Percentiles rank a stretch among this genome's conserved stretches.
Conservation (phyloP, 108 stramenopile genomes). For the Nannochloropsis oceanica region DNA sequence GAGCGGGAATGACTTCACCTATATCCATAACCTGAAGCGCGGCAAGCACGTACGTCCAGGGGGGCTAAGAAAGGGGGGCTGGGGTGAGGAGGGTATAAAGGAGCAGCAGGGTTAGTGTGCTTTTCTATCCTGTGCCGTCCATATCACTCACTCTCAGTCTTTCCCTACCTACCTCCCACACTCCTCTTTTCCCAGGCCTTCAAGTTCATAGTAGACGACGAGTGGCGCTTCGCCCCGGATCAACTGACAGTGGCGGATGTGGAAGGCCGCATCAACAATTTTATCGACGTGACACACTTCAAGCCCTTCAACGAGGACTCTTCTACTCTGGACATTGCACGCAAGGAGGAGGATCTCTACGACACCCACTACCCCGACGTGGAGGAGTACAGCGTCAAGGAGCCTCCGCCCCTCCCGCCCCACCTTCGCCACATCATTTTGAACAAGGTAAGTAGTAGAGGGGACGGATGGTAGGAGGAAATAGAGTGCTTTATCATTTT, state of each 20-base stretch:
- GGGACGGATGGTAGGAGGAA: background rate
- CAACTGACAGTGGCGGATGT: constrained; percentile 95
- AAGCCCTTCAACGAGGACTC: constrained; percentile 76
- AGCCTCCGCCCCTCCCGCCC: constrained; percentile 98
- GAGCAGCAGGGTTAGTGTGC: background rate
- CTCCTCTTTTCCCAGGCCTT: constrained; percentile 47
- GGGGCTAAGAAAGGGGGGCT: background rate
- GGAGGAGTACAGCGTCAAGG: constrained; percentile 91
- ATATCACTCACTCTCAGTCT: no score
- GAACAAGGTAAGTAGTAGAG: constrained; percentile 59
- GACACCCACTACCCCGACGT: constrained; percentile 75
- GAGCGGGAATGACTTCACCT: constrained; percentile 98
- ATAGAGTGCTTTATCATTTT: no score
- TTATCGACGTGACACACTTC: constrained; percentile 96
- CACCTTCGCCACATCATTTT: constrained; percentile 95
- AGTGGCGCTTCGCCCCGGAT: constrained; percentile 77
- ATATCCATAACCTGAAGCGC: constrained; percentile 88
- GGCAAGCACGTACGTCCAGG: constrained; percentile 55
- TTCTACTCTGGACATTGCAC: background rate
- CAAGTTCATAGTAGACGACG: constrained; percentile 98
- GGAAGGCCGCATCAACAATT: constrained; percentile 95
- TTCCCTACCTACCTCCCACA: no score
- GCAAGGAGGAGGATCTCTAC: constrained; percentile 47
- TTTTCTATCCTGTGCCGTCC: background rate
- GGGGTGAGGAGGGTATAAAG: background rate